phyloP scores from a whole-genome alignment of 2,329 filamentous ascomycete species.

The Colletotrichum sp. region DNA sequence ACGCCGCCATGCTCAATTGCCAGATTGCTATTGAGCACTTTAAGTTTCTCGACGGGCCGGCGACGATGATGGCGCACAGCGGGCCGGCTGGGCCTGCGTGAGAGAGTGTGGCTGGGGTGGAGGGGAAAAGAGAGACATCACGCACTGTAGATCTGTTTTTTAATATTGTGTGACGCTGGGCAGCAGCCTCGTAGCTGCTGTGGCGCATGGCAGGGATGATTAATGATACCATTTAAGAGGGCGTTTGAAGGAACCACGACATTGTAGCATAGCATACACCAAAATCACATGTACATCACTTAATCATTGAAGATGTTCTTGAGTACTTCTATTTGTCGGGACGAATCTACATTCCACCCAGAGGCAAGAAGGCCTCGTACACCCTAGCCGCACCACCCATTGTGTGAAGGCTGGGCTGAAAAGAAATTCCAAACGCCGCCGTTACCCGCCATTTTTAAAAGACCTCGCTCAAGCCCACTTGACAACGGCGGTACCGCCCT shows the following conservation, averaged over 20 bases:
- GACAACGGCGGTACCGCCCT: slow-evolving; percentile 68
- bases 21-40: slow-evolving; percentile 86
- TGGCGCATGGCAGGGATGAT: slow-evolving; percentile 15
- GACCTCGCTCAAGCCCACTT: slow-evolving; percentile 52
- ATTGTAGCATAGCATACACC: neutral
- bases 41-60: slow-evolving; percentile 64
- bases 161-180: neutral
- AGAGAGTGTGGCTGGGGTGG: neutral
- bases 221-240: slow-evolving; percentile 22
- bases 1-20: slow-evolving; percentile 88
- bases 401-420: neutral
- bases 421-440: slow-evolving; percentile 19
- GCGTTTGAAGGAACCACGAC: neutral
- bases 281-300: neutral
- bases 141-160: neutral
- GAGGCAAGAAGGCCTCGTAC: slow-evolving; percentile 4
- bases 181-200: neutral
- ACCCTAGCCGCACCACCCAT: neutral
- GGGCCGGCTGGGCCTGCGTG: neutral
- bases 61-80: slow-evolving; percentile 22
- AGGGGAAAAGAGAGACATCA: neutral
- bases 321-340: slow-evolving; percentile 7
- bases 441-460: neutral
- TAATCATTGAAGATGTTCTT: neutral
- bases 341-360: slow-evolving; percentile 15